Evolutionary conservation across 2,329 filamentous ascomycete species (phyloP).

Genomic region (Calonectria multiphialidica): DNA sequence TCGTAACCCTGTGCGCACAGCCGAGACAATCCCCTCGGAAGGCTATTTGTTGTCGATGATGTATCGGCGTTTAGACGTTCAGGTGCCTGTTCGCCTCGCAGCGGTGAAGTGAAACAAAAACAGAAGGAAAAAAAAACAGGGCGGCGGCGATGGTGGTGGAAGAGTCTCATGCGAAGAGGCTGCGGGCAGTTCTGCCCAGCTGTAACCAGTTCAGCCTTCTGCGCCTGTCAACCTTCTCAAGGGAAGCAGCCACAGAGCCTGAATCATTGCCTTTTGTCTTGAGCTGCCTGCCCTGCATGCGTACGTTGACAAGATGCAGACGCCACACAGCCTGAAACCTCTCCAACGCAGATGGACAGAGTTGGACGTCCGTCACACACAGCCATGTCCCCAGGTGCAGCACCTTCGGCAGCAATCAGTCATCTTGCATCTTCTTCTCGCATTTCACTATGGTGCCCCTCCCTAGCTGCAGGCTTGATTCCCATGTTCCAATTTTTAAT

Average conservation of each 20-base stretch:
- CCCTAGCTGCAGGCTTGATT: neutral
- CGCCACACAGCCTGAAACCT: slow-evolving; percentile 9
- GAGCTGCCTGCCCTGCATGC: slow-evolving; percentile 7
- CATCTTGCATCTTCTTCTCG: no score
- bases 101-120: neutral
- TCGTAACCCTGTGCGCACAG: neutral
- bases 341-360: neutral
- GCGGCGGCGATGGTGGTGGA: neutral
- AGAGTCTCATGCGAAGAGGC: neutral
- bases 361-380: neutral
- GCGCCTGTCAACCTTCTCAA: slow-evolving; percentile 11
- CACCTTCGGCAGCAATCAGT: neutral
- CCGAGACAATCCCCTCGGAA: neutral
- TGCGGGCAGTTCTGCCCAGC: neutral
- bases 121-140: neutral
- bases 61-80: neutral
- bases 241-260: slow-evolving; percentile 26
- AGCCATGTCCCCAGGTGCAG: neutral
- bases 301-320: slow-evolving; percentile 3
- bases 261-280: slow-evolving; percentile 6
- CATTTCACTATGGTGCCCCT: neutral
- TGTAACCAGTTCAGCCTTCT: neutral
- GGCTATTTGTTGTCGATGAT: neutral
- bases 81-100: neutral
- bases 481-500: neutral